These are phyloP conservation scores for Oryza brachyantha DNA, from an alignment of 176 grass and related monocot genomes.

Conservation along the genomic window DNA sequence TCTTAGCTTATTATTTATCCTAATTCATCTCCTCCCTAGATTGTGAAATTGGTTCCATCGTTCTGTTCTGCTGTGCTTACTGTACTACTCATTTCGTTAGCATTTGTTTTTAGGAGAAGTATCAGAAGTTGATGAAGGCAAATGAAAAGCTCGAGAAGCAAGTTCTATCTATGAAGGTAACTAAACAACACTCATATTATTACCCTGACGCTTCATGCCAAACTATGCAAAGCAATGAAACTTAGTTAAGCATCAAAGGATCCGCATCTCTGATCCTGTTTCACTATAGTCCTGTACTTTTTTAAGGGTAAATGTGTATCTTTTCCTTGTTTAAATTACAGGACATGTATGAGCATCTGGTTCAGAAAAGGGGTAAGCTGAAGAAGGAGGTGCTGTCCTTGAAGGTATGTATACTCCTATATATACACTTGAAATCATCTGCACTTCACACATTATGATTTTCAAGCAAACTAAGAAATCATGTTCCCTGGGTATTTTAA, in stretches of 20 bases:
- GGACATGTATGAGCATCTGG: conserved; percentile 47
- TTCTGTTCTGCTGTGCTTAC: neutral
- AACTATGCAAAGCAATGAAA: neutral
- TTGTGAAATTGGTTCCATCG: neutral
- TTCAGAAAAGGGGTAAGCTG: conserved; percentile 37
- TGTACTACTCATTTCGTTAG: neutral
- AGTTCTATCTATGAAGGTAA: conserved; percentile 42
- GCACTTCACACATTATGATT: neutral
- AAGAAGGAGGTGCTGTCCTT: conserved; percentile 45
- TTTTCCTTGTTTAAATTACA: conserved; percentile 27
- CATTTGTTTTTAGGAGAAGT: conserved; percentile 49
- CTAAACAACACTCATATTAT: neutral
- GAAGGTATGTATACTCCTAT: conserved; percentile 50
- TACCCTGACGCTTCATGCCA: neutral
- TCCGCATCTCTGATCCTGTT: neutral
- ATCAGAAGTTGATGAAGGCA: conserved; percentile 22
- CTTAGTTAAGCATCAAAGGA: neutral
- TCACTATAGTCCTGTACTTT: neutral
- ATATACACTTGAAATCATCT: neutral
- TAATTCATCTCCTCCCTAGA: neutral
- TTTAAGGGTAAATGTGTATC: neutral
- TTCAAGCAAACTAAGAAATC: neutral
- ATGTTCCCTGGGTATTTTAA: neutral
- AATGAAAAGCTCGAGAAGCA: conserved; percentile 55
- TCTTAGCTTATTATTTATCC: neutral